Evolutionary conservation across 805 yeast genomes (phyloP), one percentile per base, ranked within the genome.

Genomic region (Pichia nanzhaoensis): DNA sequence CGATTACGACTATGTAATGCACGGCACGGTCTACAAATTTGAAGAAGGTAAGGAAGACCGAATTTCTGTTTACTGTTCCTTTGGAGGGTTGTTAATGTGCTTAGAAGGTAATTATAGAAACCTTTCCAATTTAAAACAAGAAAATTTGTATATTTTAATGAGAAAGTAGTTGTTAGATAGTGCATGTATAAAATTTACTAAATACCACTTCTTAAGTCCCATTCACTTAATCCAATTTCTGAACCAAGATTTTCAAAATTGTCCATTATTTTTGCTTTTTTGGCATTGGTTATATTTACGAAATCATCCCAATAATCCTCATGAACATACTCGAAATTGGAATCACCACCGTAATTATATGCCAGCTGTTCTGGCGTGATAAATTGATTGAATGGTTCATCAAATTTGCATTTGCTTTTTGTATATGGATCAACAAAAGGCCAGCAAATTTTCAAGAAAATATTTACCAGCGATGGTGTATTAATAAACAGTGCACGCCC

Each of bases 381-480:
- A 58, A 84, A 91, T 30, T 84, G 70, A 22, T 78, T 74, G 65
- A 89, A 87, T 9, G 98, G 97, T 63, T 87, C 86, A 62, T 87
- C 95, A 59, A 81, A 93, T 16, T 89, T 91, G 58, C 91, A 76
- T 67, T 93, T 93, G 65, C 89, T 96, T 49, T 95, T 75, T 2
- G 99, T 93, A 60, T 85, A 70, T 17, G 97, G 96, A 64, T 93
- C 99, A 54, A 93, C 95, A 65, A 93, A 93, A 2, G 99, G 99
- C 64, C 87, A 89, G 53, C 93, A 89, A 50, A 93, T 69, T 68
- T 89, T 93, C 55, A 93, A 70, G 58, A 93, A 93, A 12, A 95
- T 81, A 89, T 95, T 86, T 7, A 91, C 97, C 42, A 89, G 68
- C 76, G 91, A 82, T n/a, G 98, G 98, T 54, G 93, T 88, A 65